Base-by-base conservation (phyloP, 2,329 filamentous ascomycete genomes). In the Neoscytalidium dimidiatum region DNA sequence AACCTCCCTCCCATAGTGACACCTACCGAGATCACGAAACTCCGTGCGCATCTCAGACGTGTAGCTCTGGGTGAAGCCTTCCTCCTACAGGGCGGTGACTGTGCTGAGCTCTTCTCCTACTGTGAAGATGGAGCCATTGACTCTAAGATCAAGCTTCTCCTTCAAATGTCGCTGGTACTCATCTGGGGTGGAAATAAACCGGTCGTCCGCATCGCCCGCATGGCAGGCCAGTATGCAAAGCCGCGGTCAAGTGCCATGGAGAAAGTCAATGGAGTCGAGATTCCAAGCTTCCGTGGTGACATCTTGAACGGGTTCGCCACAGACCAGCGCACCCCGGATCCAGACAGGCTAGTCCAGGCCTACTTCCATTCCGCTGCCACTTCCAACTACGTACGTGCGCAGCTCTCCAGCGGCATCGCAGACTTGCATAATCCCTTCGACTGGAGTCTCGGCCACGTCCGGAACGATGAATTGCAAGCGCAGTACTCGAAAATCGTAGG, bases 201-300 rank as follows among this genome's bases (percentile, higher is more conserved):
- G 5, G 93, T 99, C 3, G 92, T 99, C 53, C 88, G 95, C 70
- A 96, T 99, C 73, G 95, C 92, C 17, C 88, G 95, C 67, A 97
- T 98, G 88, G 95, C 95, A 13, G 95, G 95, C 3, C 95, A 99
- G 83, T 99, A 97, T 74, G 95, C 95, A 31, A 99, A 99, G 80
- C 95, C 94, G 2, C 85, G 95, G 64, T 97, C 92, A 3, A 96
- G 90, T 71, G 91, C 94, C 0, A 94, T 88, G 41, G 95, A 99
- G 81, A 85, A 88, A 1, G 82, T 96, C 58, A 83, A 96, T 68
- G 94, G 93, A 60, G 86, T 87, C 66, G 87, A 92, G 73, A 90
- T 97, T 63, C 91, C 92, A 3, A 95, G 92, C 46, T 99, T 98
- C 84, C 86, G 95, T 61, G 95, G 95, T 17, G 95, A 99, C 71